phyloP scores from a whole-genome alignment of 805 yeast genomes.

The Schwanniomyces polymorphus region DNA sequence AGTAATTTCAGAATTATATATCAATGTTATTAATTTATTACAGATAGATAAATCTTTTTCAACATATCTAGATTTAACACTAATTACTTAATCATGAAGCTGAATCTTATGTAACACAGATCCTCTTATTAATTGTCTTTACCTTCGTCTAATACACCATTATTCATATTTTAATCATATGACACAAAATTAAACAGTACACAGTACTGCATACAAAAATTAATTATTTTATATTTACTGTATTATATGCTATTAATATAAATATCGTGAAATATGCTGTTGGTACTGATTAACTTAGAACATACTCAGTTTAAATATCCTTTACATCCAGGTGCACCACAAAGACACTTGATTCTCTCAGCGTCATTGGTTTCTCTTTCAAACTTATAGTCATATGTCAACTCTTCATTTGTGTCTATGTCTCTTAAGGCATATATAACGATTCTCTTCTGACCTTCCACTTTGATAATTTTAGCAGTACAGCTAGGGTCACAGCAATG shows the following conservation, averaged over 20 bases:
- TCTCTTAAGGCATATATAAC: conserved; percentile 92
- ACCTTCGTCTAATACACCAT: no score
- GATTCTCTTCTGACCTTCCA: conserved; percentile 89
- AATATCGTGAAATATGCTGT: not conserved
- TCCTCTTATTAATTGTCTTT: no score
- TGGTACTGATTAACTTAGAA: not conserved
- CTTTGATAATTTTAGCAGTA: conserved; percentile 93
- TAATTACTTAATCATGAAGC: no score
- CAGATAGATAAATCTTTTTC: no score
- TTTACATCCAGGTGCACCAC: conserved; percentile 95
- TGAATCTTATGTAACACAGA: no score
- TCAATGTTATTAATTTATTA: no score
- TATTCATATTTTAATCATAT: no score
- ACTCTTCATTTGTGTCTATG: conserved; percentile 83
- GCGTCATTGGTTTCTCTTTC: conserved; percentile 87
- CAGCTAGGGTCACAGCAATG: conserved; percentile 98
- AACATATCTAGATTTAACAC: no score
- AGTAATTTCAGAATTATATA: no score
- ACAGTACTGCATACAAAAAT: no score
- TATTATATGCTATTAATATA: not conserved
- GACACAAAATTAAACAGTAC: no score
- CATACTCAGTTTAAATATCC: conserved; percentile 71
- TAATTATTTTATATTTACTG: not conserved
- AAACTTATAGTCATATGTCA: conserved; percentile 95
- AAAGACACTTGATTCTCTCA: conserved; percentile 84